phyloP scores from a whole-genome alignment of 2,329 filamentous ascomycete species.

The Monosporascus sp. region DNA sequence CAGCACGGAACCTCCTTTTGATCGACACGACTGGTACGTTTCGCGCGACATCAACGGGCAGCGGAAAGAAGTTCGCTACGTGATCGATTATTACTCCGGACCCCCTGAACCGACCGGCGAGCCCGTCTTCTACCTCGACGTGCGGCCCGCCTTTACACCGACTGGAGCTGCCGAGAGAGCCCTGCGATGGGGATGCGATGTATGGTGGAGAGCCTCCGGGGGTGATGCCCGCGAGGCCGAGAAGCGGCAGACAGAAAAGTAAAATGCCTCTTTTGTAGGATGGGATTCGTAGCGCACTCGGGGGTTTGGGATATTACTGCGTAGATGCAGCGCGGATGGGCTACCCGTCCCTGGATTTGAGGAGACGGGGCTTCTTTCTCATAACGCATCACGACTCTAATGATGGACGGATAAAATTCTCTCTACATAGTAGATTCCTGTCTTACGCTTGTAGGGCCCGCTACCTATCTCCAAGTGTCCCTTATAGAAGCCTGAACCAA shows the following conservation, averaged over 20 bases:
- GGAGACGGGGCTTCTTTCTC: not conserved
- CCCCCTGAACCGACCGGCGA: slow-evolving; percentile 78
- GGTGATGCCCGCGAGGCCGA: slow-evolving; percentile 53
- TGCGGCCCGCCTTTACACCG: slow-evolving; percentile 82
- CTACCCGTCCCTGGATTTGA: not conserved
- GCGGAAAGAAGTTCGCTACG: slow-evolving; percentile 77
- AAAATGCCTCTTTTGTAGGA: not conserved
- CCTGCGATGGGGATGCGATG: slow-evolving; percentile 84
- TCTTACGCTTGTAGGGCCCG: too few relatives aligned
- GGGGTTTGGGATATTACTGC: not conserved
- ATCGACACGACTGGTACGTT: slow-evolving; percentile 96
- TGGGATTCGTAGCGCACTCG: not conserved
- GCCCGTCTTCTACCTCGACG: slow-evolving; percentile 93
- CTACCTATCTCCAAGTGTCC: too few relatives aligned
- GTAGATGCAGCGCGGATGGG: not conserved
- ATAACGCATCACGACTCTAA: not conserved
- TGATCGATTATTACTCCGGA: slow-evolving; percentile 95
- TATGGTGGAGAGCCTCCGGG: slow-evolving; percentile 88
- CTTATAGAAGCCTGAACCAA: too few relatives aligned
- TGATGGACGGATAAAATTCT: not conserved
- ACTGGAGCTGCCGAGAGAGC: slow-evolving; percentile 75
- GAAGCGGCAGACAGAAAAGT: slow-evolving; percentile 9
- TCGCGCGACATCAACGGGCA: slow-evolving; percentile 64
- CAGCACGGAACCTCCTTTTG: slow-evolving; percentile 82
- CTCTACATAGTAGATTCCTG: too few relatives aligned